Percentiles rank a stretch among this genome's conserved stretches.
Conservation (phyloP, 495 filamentous ascomycete genomes). For the Penicillium paxilli region DNA sequence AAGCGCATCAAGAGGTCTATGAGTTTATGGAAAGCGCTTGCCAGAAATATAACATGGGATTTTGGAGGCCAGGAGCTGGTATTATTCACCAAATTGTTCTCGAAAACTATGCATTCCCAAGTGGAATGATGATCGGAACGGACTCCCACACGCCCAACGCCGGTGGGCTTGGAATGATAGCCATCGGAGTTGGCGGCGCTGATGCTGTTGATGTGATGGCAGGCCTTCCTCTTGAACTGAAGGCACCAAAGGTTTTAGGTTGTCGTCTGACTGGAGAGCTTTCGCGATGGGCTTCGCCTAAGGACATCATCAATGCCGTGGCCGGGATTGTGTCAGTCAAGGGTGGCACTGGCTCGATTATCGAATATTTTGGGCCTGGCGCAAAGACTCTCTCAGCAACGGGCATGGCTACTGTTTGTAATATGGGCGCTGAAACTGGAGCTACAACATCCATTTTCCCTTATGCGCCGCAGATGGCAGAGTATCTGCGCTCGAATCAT, state of each 20-base stretch:
- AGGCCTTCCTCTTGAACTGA: constrained; percentile 82
- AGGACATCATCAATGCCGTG: constrained; percentile 85
- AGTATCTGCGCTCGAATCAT: constrained; percentile 78
- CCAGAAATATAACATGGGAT: constrained; percentile 93
- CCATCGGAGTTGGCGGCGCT: constrained; percentile 89
- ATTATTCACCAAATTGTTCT: constrained; percentile 94
- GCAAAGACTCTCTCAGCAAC: constrained; percentile 58
- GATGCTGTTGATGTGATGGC: constrained; percentile 96
- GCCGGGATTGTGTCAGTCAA: constrained; percentile 87
- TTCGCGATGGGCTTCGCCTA: constrained; percentile 81
- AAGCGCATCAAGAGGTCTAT: constrained; percentile 92
- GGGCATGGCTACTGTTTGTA: constrained; percentile 60
- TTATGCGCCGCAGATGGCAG: constrained; percentile 82
- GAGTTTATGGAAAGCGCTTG: constrained; percentile 86
- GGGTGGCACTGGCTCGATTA: constrained; percentile 84
- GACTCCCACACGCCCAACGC: constrained; percentile 93
- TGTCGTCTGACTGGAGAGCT: constrained; percentile 78
- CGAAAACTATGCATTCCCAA: constrained; percentile 91
- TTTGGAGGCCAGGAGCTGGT: constrained; percentile 90
- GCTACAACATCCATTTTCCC: constrained; percentile 87
- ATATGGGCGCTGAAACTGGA: constrained; percentile 80
- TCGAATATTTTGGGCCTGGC: constrained; percentile 83
- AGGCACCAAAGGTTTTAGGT: constrained; percentile 87
- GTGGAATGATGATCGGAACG: constrained; percentile 86
- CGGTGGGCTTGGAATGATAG: constrained; percentile 84